Evolutionary conservation across 352 stramenopile species (phyloP), one percentile per base, ranked within the genome.

Genomic region (Pythium folliculosum): DNA sequence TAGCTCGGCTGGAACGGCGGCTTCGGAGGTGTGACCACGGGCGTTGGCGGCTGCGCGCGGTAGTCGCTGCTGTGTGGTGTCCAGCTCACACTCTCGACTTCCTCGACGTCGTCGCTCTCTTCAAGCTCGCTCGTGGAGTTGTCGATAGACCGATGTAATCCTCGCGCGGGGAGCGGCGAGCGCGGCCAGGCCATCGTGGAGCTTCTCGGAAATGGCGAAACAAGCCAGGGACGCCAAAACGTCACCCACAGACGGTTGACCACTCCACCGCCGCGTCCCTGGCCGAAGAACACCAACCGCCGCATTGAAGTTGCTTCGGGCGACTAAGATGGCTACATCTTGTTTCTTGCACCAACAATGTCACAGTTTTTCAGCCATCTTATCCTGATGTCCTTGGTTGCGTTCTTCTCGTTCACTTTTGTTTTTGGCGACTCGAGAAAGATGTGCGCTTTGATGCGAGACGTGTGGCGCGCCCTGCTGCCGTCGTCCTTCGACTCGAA

Each of bases 401-500:
- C n/a, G n/a, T n/a, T n/a, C n/a, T n/a, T n/a, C n/a, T n/a, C n/a
- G n/a, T n/a, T n/a, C n/a, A n/a, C n/a, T n/a, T n/a, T n/a, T n/a
- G n/a, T n/a, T n/a, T n/a, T n/a, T n/a, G n/a, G n/a, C n/a, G n/a
- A n/a, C n/a, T n/a, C 13, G 8, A 5, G 12, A 40, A 40, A 12
- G 21, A 60, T 49, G 37, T 51, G 17, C 35, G 8, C 14, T 21
- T 10, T 67, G 35, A 23, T 72, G 23, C 37, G 43, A 13, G 57
- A 66, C 19, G 43, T 17, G 8, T 63, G 48, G 43, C 57, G 57
- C 5, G 64, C 54, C 9, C 14, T 71, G 38, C 17, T 53, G 14
- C 56, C 47, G 0, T 68, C 61, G 21, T 72, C 66, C 13, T 60
- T 65, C 25, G 66, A 72, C 37, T 61, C 52, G 23, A 67, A 66